phyloP scores from a whole-genome alignment of 768 basidiomycete species.

The Suillus plorans region DNA sequence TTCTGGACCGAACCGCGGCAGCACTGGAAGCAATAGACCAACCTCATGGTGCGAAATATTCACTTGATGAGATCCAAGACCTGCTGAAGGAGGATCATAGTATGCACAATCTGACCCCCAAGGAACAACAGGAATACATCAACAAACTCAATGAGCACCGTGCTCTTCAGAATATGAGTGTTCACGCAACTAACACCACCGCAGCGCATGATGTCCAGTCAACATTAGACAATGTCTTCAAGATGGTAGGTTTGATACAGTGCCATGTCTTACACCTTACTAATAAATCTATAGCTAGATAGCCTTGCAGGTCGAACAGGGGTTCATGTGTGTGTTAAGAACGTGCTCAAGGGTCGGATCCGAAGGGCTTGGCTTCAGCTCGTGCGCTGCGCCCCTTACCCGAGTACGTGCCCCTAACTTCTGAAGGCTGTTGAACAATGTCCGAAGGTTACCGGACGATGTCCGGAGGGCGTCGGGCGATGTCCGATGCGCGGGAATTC shows the following conservation, averaged over 20 bases:
- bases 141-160: slow-evolving; percentile 1
- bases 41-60: background rate
- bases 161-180: background rate
- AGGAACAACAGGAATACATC: background rate
- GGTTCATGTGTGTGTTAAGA: too few species aligned
- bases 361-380: too few species aligned
- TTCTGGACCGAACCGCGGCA: too few species aligned
- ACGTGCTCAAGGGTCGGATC: too few species aligned
- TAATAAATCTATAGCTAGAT: slow-evolving; percentile 1
- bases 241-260: background rate
- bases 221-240: background rate
- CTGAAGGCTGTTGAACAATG: too few species aligned
- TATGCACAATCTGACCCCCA: slow-evolving; percentile 2
- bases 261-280: too few species aligned
- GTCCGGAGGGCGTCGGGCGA: too few species aligned
- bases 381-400: too few species aligned
- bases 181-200: slow-evolving; percentile 6
- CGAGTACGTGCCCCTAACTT: too few species aligned
- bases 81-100: background rate
- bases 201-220: slow-evolving; percentile 5
- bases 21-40: background rate
- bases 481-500: too few species aligned
- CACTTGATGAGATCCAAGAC: background rate
- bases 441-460: too few species aligned
- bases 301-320: background rate